These are phyloP conservation scores for Leishmania gerbilli DNA, from an alignment of 208 protist species.

Conservation along the genomic window DNA sequence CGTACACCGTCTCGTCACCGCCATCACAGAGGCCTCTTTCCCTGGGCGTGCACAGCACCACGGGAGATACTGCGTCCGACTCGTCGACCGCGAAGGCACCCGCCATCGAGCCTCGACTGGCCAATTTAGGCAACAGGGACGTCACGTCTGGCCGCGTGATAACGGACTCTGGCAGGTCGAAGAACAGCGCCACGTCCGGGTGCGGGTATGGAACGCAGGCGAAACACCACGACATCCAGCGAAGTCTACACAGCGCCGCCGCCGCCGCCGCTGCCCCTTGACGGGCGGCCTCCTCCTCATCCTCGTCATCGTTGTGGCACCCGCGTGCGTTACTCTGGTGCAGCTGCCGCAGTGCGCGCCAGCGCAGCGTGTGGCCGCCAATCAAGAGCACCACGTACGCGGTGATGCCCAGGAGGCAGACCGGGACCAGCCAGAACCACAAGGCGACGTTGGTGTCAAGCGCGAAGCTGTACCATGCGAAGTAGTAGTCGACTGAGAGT, in stretches of 20 bases:
- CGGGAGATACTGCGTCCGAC: neutral
- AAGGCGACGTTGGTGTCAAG: constrained; percentile 9
- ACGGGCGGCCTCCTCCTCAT: neutral
- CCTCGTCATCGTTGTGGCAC: neutral
- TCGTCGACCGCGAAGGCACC: neutral
- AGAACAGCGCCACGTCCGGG: neutral
- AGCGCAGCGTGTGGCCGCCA: constrained; percentile 10
- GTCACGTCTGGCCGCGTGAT: neutral
- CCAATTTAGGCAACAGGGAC: neutral
- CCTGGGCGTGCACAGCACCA: neutral
- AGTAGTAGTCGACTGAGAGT: constrained; percentile 30
- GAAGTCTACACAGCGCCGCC: constrained; percentile 1
- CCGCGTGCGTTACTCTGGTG: neutral
- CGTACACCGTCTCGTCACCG: neutral
- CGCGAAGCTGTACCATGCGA: constrained; percentile 17
- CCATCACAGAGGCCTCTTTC: neutral
- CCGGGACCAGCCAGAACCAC: constrained; percentile 21
- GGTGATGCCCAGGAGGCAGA: neutral
- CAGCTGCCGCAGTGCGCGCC: neutral
- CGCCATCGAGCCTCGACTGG: neutral
- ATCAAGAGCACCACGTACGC: constrained; percentile 9
- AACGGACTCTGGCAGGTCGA: neutral
- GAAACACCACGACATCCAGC: constrained; percentile 21
- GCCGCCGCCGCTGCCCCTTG: neutral
- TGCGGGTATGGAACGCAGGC: constrained; percentile 11